phyloP scores from a whole-genome alignment of 1,284 basidiomycete genomes.

The Malassezia brasiliensis region DNA sequence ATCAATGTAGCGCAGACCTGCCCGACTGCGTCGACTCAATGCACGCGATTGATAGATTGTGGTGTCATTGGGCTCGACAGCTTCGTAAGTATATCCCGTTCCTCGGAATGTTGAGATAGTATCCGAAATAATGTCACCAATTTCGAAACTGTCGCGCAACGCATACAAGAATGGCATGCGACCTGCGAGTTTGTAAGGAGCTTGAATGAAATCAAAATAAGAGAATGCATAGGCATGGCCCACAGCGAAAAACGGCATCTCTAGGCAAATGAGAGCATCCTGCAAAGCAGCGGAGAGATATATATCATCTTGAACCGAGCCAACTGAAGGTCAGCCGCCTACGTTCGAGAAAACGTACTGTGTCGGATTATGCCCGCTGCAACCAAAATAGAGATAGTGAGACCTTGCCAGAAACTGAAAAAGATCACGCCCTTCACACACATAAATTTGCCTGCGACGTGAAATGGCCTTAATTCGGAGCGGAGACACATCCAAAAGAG shows the following conservation, averaged over 20 bases:
- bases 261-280: constrained; percentile 63
- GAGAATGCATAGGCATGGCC: constrained; percentile 79
- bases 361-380: constrained; percentile 65
- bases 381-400: constrained; percentile 77
- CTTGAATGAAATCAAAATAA: constrained; percentile 37
- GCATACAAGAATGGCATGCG: constrained; percentile 55
- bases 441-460: constrained; percentile 58
- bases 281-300: constrained; percentile 42
- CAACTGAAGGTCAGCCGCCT: constrained; percentile 3
- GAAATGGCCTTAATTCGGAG: constrained; percentile 37
- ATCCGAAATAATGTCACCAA: constrained; percentile 80
- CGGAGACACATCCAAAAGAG: constrained; percentile 44
- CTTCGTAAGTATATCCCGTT: constrained; percentile 83
- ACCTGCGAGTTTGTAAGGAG: constrained; percentile 27
- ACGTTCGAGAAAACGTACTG: constrained; percentile 41
- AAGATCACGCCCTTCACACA: constrained; percentile 90
- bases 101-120: constrained; percentile 72
- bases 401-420: constrained; percentile 90
- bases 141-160: constrained; percentile 62
- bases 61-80: constrained; percentile 89
- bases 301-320: constrained; percentile 75
- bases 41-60: constrained; percentile 59
- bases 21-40: constrained; percentile 27
- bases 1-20: constrained; percentile 73
- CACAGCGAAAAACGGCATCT: constrained; percentile 95